Evolutionary conservation across 768 basidiomycete genomes (phyloP), one percentile per base, ranked within the genome.

Genomic region (Steccherinum ochraceum): DNA sequence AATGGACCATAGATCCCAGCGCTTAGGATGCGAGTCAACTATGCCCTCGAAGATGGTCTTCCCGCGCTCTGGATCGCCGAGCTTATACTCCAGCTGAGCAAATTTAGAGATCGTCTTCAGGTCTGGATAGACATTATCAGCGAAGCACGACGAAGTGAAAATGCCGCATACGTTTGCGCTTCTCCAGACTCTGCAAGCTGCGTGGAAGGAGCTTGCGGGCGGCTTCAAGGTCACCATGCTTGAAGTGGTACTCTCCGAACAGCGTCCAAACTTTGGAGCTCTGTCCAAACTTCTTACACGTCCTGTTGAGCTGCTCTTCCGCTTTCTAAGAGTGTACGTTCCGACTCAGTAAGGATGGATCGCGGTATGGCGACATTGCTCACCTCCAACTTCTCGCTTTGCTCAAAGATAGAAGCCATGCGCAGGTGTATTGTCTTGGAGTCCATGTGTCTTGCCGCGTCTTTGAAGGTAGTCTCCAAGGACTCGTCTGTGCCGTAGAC

Each of bases 31-130:
- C 12, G 89, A 91, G 68, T 96, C 94, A 41, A 98, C 73, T 56
- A 99, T 90, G 41, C 95, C 96, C 64, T 98, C 95, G 54, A 96
- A 97, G 46, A 99, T 76, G 0, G 95, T 99, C 64, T 88, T 89
- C 24, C 94, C 96, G 44, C 96, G 83, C 66, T 99, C 96, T 1
- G 90, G 75, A 58, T 98, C 96, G 2, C 93, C 96, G 24, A 85
- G 72, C 64, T 88, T 94, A 69, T 97, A 99, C 65, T 99, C 96
- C 18, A 98, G 73, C 58, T 93, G 86, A 2, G 94, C 94, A 65
- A 97, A 97, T 61, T 87, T 89, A 49, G 91, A 87, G 59, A 97
- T 94, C 0, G 90, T 95, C 71, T 97, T 94, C 62, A 97, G 71
- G 65, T 99, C 95, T 98, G 56, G 7, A 19, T 24, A 41, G 12